Evolutionary conservation across 306 rosid species (phyloP), one percentile per base, ranked within the genome.

Genomic region (Pterocarpus santalinus): DNA sequence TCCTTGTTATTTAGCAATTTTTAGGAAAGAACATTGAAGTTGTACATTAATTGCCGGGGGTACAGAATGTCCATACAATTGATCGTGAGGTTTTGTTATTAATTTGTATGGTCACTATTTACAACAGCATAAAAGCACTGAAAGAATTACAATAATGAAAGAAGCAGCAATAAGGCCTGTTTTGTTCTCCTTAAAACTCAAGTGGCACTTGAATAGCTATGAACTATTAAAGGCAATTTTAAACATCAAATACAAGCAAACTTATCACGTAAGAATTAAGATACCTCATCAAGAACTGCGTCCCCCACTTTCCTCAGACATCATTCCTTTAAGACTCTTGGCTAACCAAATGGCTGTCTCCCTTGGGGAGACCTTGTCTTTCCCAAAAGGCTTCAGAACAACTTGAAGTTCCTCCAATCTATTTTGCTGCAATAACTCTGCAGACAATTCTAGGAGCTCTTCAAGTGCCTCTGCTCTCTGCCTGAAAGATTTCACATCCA

Each of bases 301-400:
- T 62, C 84, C 87, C 4, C 84, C 92, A 17, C 70, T 87, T 53
- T 96, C 99, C 46, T 93, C 97, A 0, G 79, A 88, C 97, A 87
- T 90, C 97, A 96, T 93, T 90, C 98, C 98, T 84, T 96, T 93
- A 17, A 96, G 95, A 85, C 99, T 96, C 87, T 78, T 96, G 2
- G 99, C 99, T 62, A 96, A 86, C 99, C 99, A 96, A 84, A 96
- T 96, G 14, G 98, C 99, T 1, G 99, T 96, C 89, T 96, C 99
- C 83, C 98, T 94, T 14, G 99, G 99, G 33, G 99, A 93, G 55
- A 94, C 98, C 81, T 93, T 96, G 72, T 89, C 97, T 87, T 93
- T 96, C 60, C 99, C 99, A 13, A 96, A 96, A 36, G 99, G 99
- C 87, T 89, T 93, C 76, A 96, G 83, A 53, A 96, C 98, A 79